phyloP scores from a whole-genome alignment of 2,329 filamentous ascomycete genomes.

The Aureobasidium sp. region DNA sequence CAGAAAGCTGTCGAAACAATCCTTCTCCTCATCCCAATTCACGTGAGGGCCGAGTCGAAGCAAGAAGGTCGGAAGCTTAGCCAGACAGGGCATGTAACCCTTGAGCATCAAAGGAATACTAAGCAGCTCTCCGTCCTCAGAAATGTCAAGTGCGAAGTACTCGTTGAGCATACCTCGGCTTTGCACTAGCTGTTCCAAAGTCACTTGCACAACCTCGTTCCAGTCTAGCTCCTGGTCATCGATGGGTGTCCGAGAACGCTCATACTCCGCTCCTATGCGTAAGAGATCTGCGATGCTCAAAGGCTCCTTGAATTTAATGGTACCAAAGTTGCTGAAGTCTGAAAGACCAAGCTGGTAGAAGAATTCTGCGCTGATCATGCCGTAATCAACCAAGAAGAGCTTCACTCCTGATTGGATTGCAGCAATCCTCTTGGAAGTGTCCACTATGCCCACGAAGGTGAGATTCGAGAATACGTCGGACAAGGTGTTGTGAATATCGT shows the following conservation, averaged over 20 bases:
- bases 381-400: constrained; percentile 89
- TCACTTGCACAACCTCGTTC: constrained; percentile 56
- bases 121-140: constrained; percentile 65
- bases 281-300: constrained; percentile 66
- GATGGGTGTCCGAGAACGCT: constrained; percentile 37
- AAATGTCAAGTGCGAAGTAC: constrained; percentile 85
- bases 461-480: constrained; percentile 82
- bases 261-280: constrained; percentile 62
- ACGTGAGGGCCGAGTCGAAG: constrained; percentile 82
- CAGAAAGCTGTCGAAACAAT: constrained; percentile 80
- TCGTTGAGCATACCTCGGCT: constrained; percentile 81
- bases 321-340: constrained; percentile 91
- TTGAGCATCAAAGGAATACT: constrained; percentile 80
- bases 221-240: constrained; percentile 52
- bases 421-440: constrained; percentile 77
- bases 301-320: constrained; percentile 70
- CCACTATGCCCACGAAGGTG: constrained; percentile 89
- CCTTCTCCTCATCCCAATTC: constrained; percentile 76
- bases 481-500: constrained; percentile 73
- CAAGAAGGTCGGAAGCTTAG: constrained; percentile 82
- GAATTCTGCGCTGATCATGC: constrained; percentile 73
- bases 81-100: constrained; percentile 77
- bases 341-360: constrained; percentile 94
- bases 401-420: constrained; percentile 90
- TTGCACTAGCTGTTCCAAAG: constrained; percentile 63